Base-by-base conservation (phyloP, 2,329 filamentous ascomycete species). In the Sporothrix dimorphospora region DNA sequence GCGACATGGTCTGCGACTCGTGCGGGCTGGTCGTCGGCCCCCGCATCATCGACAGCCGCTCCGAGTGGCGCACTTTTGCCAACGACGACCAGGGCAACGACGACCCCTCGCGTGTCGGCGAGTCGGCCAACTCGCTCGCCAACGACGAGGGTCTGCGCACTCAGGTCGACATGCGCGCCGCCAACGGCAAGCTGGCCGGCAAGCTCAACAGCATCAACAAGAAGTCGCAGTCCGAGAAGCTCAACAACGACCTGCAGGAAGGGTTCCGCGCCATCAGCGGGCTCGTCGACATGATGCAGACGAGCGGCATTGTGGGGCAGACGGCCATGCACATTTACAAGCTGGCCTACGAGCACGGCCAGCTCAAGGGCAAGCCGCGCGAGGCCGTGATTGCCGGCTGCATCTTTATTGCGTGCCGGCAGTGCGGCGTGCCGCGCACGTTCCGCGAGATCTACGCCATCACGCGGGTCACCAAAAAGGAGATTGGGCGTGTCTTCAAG, bases 31-130 rank as follows among this genome's bases (percentile, higher is more conserved):
- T 99, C 6, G 88, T 99, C 40, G 92, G 92, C 73, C 92, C 95
- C 78, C 92, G 94, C 76, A 94, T 96, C 80, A 94, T 99, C 79
- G 97, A 99, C 80, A 97, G 93, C 74, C 92, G 97, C 74, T 97
- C 94, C 65, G 96, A 99, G 84, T 99, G 96, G 96, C 93, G 96
- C 80, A 99, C 96, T 0, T 99, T 99, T 83, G 94, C 94, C 79
- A 98, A 98, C 80, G 96, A 99, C 79, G 97, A 99, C 80, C 94
- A 97, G 81, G 94, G 93, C 78, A 94, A 93, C 79, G 97, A 98
- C 77, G 96, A 99, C 77, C 96, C 97, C 4, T 98, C 94, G 73
- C 96, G 96, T 94, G 95, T 99, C 76, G 96, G 96, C 84, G 96
- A 98, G 77, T 93, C 92, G 6, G 91, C 92, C 73, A 98, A 98